Conservation (phyloP, 805 yeast genomes). For the Yarrowia bubula region DNA sequence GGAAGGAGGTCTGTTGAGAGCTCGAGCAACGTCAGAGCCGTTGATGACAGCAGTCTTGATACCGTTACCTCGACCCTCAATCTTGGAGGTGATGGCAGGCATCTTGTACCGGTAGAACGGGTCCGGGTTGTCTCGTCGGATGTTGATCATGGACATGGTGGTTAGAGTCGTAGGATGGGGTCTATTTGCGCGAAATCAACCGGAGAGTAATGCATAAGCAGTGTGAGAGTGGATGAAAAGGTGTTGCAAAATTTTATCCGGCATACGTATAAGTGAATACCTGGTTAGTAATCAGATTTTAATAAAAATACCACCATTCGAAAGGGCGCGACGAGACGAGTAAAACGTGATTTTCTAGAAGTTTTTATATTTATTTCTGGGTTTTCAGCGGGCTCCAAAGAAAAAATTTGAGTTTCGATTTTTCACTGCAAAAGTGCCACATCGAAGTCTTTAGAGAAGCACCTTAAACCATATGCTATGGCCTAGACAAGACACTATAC, state of each 20-base stretch:
- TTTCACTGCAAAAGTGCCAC: no score
- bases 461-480: no score
- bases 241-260: conserved; percentile 1
- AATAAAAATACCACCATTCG: no score
- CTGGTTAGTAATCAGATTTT: no score
- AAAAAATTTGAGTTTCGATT: no score
- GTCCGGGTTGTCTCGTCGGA: conserved; percentile 95
- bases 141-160: conserved; percentile 82
- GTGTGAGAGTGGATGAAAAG: background rate
- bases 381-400: no score
- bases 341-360: background rate
- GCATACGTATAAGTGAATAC: no score
- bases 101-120: conserved; percentile 99
- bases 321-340: no score
- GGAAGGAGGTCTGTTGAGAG: conserved; percentile 87
- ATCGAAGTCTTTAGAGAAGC: no score
- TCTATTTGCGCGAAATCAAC: no score
- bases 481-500: no score
- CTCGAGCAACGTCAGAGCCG: conserved; percentile 88
- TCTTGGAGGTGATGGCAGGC: conserved; percentile 97
- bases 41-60: conserved; percentile 92
- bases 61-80: conserved; percentile 99
- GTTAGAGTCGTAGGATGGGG: background rate
- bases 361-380: no score
- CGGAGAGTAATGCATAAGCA: conserved; percentile 19